Evolutionary conservation across 169 alveolate species (phyloP).

Genomic region (Eimeria sp.): DNA sequence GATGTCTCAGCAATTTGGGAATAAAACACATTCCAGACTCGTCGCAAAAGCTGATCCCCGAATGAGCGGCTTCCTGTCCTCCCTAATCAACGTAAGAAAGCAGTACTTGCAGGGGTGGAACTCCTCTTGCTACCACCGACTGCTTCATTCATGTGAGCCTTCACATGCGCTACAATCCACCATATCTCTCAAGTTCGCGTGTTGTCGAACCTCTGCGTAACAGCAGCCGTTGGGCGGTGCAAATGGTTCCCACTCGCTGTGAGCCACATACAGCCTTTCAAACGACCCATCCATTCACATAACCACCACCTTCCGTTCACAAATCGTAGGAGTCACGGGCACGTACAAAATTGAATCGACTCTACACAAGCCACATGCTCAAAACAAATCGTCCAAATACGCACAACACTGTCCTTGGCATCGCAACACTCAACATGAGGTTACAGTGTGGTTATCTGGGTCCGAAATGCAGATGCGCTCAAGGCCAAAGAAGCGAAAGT

Average conservation of each 20-base stretch:
- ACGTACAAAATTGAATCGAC: background rate
- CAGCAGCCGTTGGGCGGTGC: background rate
- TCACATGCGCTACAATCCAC: too few relatives aligned
- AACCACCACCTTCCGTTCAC: background rate
- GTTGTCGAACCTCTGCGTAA: background rate
- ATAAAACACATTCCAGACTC: too few relatives aligned
- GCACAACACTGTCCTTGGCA: background rate
- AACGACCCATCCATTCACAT: background rate
- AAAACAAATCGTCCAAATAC: background rate
- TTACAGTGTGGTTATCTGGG: background rate
- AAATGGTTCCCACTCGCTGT: background rate
- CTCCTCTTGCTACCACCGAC: too few relatives aligned
- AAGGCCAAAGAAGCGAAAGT: background rate
- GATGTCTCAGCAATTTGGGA: too few relatives aligned
- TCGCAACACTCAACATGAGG: background rate
- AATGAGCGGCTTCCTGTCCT: too few relatives aligned
- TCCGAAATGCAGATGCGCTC: background rate
- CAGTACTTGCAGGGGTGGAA: too few relatives aligned
- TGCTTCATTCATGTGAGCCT: too few relatives aligned
- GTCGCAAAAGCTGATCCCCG: too few relatives aligned
- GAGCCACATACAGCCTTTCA: constrained; percentile 17
- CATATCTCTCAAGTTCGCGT: too few relatives aligned
- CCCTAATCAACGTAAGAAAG: too few relatives aligned
- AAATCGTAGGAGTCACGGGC: background rate
- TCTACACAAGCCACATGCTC: too few relatives aligned